Percentiles rank a stretch among this genome's conserved stretches.
Conservation (phyloP, 2,329 filamentous ascomycete species). For the Westerdykella sp. region DNA sequence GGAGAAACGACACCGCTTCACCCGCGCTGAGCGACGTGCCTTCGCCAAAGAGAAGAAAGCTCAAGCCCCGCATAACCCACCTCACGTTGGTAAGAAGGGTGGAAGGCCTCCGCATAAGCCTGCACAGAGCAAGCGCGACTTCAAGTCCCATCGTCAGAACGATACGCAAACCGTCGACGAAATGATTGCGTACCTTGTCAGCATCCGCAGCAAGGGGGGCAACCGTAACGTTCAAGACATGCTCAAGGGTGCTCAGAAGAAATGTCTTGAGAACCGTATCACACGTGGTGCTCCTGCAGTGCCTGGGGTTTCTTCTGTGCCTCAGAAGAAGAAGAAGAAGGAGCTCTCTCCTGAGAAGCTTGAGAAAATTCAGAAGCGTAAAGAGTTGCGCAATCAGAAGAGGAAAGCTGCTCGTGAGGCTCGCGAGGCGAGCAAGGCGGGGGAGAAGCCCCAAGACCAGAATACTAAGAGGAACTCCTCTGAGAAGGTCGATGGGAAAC, state of each 20-base stretch:
- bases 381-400: constrained; percentile 2
- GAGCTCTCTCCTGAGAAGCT: constrained; percentile 2
- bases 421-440: neutral
- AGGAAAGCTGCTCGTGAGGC: neutral
- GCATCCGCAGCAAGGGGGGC: neutral
- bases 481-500: no score
- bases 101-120: neutral
- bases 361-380: constrained; percentile 2
- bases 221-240: neutral
- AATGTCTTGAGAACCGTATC: constrained; percentile 1
- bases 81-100: neutral
- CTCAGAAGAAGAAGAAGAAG: constrained; percentile 3
- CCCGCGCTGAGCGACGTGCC: constrained; percentile 8
- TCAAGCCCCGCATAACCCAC: neutral
- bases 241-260: neutral
- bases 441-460: neutral
- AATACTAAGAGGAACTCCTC: no score
- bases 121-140: neutral
- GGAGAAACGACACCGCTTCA: constrained; percentile 5
- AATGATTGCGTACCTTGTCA: constrained; percentile 1
- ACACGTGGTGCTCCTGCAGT: neutral
- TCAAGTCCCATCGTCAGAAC: neutral
- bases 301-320: no score
- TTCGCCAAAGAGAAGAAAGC: constrained; percentile 4
- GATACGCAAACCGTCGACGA: constrained; percentile 1